These are phyloP conservation scores for Ceratobasidium papillatum DNA, from an alignment of 1,284 basidiomycete species.

Conservation along the genomic window DNA sequence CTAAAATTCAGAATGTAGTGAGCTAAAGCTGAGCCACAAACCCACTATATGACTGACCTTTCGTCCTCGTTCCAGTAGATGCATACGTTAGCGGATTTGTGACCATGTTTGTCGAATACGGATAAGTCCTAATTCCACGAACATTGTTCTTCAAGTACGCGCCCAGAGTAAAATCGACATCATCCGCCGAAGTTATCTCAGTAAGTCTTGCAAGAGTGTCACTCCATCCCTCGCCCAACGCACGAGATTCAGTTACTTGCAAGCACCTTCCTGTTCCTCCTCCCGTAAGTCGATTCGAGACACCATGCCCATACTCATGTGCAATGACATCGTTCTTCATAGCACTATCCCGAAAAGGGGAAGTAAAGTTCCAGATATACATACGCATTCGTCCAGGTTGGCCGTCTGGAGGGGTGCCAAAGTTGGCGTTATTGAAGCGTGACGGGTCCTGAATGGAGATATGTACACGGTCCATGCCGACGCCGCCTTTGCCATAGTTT, in stretches of 20 bases:
- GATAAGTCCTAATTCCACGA: conserved; percentile 26
- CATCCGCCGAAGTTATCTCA: neutral
- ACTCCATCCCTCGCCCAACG: conserved; percentile 41
- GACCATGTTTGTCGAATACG: conserved; percentile 40
- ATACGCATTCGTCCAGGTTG: conserved; percentile 32
- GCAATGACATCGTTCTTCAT: conserved; percentile 36
- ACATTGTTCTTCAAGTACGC: conserved; percentile 31
- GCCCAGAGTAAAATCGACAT: conserved; percentile 36
- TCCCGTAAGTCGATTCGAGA: conserved; percentile 34
- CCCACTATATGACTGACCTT: conserved; percentile 3
- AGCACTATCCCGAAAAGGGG: conserved; percentile 35
- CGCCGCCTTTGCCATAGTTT: conserved; percentile 42
- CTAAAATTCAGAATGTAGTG: neutral
- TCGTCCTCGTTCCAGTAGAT: neutral
- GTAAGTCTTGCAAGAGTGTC: conserved; percentile 32
- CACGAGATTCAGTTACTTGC: conserved; percentile 31
- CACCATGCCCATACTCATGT: conserved; percentile 35
- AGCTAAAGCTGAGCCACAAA: neutral
- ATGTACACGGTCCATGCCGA: conserved; percentile 34
- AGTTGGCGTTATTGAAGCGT: conserved; percentile 42
- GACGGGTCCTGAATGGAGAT: conserved; percentile 38
- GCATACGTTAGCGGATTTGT: conserved; percentile 38
- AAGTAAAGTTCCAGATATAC: conserved; percentile 37
- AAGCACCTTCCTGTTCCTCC: conserved; percentile 25
- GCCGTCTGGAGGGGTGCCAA: conserved; percentile 37